Percentiles rank a stretch among this genome's conserved stretches.
Evolutionary conservation across 1,284 basidiomycete species (phyloP).

Genomic region (Heterobasidion annosum): DNA sequence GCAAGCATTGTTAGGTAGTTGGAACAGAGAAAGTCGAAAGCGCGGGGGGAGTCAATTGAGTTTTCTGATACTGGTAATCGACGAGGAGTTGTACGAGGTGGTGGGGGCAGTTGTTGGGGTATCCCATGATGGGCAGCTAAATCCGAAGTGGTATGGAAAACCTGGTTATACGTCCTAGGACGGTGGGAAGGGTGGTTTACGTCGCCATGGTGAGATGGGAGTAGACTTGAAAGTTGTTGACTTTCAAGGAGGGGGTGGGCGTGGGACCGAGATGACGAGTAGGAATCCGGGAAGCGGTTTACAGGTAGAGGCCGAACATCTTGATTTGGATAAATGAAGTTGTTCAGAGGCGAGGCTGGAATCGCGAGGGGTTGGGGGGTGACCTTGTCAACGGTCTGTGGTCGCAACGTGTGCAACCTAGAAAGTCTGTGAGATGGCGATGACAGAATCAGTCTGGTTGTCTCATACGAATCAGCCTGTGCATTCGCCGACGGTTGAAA

Average conservation of each 20-base stretch:
- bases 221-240: slow-evolving; percentile 27
- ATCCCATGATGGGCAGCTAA: slow-evolving; percentile 69
- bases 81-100: slow-evolving; percentile 46
- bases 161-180: slow-evolving; percentile 22
- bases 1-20: slow-evolving; percentile 41
- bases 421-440: slow-evolving; percentile 31
- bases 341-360: slow-evolving; percentile 23
- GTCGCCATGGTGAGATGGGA: slow-evolving; percentile 33
- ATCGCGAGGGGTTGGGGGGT: slow-evolving; percentile 26
- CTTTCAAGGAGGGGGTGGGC: slow-evolving; percentile 25
- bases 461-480: slow-evolving; percentile 16
- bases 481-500: slow-evolving; percentile 14
- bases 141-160: slow-evolving; percentile 41
- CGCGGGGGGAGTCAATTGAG: slow-evolving; percentile 20
- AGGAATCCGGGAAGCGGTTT: slow-evolving; percentile 24
- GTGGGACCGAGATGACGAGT: slow-evolving; percentile 21
- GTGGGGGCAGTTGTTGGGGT: slow-evolving; percentile 55
- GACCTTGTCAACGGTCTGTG: slow-evolving; percentile 16
- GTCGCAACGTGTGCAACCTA: slow-evolving; percentile 30
- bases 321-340: slow-evolving; percentile 21
- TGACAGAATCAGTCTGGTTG: slow-evolving; percentile 27
- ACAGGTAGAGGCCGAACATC: slow-evolving; percentile 25
- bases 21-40: slow-evolving; percentile 27
- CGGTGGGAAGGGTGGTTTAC: slow-evolving; percentile 28
- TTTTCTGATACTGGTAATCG: slow-evolving; percentile 22